These are phyloP conservation scores for Fusarium nodosum DNA, from an alignment of 2,329 filamentous ascomycete species.

Conservation along the genomic window DNA sequence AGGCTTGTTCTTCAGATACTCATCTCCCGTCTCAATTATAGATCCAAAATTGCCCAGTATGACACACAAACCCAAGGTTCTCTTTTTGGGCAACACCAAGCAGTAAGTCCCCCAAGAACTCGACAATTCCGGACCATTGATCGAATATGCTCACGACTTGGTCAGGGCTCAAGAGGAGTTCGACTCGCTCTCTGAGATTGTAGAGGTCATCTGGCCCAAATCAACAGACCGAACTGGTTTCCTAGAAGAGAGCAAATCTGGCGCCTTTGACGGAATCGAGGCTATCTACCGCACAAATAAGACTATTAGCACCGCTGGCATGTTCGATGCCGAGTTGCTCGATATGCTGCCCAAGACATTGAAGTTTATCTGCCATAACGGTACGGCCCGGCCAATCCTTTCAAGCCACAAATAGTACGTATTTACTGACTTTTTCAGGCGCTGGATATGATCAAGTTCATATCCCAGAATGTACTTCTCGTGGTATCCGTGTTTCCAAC, in stretches of 20 bases:
- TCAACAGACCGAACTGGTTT: constrained; percentile 76
- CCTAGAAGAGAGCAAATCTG: constrained; percentile 74
- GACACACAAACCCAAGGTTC: constrained; percentile 54
- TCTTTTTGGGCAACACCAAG: constrained; percentile 57
- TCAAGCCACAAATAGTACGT: background rate
- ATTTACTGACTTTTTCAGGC: constrained; percentile 60
- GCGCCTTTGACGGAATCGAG: constrained; percentile 73
- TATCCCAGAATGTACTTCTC: constrained; percentile 76
- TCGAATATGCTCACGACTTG: background rate
- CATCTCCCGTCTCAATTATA: background rate
- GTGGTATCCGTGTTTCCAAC: constrained; percentile 80
- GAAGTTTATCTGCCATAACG: constrained; percentile 72
- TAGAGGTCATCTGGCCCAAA: constrained; percentile 73
- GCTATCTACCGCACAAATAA: constrained; percentile 79
- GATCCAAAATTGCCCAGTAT: constrained; percentile 34
- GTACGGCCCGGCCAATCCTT: constrained; percentile 51
- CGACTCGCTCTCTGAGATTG: constrained; percentile 71
- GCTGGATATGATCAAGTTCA: constrained; percentile 90
- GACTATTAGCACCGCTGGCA: constrained; percentile 74
- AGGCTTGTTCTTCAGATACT: background rate
- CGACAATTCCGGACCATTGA: background rate
- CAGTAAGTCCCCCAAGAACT: constrained; percentile 52
- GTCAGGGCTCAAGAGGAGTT: constrained; percentile 62
- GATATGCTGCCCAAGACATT: constrained; percentile 66
- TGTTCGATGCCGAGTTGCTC: constrained; percentile 78